Percentiles rank a stretch among this genome's conserved stretches.
Evolutionary conservation across 2,329 filamentous ascomycete genomes (phyloP).

Genomic region (Cladosporium sp.): DNA sequence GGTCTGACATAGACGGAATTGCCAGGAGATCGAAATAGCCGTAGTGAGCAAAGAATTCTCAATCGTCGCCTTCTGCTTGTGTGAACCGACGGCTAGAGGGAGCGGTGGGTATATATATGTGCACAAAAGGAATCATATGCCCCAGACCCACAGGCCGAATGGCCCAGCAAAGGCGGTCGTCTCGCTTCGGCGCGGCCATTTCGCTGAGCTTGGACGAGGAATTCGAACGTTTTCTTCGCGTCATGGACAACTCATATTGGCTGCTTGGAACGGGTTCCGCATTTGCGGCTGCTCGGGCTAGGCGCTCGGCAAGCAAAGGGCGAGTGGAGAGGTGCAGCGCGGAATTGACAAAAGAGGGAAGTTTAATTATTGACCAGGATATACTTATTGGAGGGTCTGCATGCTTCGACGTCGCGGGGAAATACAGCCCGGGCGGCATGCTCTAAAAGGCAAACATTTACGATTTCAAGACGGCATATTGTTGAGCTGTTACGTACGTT

Average conservation of each 20-base stretch:
- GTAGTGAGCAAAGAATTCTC: too few relatives aligned
- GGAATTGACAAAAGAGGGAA: background rate
- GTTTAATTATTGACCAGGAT: background rate
- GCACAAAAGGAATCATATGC: background rate
- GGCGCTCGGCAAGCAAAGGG: background rate
- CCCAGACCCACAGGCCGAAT: background rate
- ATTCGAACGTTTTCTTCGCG: constrained; percentile 8
- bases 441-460: too few relatives aligned
- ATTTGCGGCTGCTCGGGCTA: background rate
- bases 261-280: background rate
- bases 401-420: too few relatives aligned
- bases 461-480: too few relatives aligned
- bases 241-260: constrained; percentile 2
- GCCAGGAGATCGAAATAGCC: background rate
- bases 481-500: too few relatives aligned
- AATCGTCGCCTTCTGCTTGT: background rate
- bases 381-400: too few relatives aligned
- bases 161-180: background rate
- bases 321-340: background rate
- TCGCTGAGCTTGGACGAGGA: too few relatives aligned
- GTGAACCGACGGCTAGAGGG: background rate
- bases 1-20: constrained; percentile 9
- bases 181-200: background rate
- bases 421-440: too few relatives aligned
- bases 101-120: constrained; percentile 1